These are phyloP conservation scores for Ustilago bromivora DNA, from an alignment of 1,284 basidiomycete species.

Conservation along the genomic window DNA sequence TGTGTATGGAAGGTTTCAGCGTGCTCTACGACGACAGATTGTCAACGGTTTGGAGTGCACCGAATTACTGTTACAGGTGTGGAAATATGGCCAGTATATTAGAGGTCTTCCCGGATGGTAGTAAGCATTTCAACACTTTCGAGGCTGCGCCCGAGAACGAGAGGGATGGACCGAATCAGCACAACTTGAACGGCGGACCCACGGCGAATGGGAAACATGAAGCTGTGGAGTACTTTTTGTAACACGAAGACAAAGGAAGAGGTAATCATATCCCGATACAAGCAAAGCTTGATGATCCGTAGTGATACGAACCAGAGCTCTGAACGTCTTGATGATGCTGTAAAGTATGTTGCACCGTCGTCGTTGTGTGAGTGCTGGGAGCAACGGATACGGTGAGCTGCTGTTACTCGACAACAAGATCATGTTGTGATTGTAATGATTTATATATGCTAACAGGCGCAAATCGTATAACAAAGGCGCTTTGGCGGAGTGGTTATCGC, in stretches of 20 bases:
- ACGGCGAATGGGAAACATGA: slow-evolving; percentile 52
- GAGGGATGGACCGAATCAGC: slow-evolving; percentile 69
- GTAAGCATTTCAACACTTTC: slow-evolving; percentile 96
- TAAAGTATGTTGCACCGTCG: too few species aligned
- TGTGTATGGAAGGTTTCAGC: slow-evolving; percentile 98
- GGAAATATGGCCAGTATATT: slow-evolving; percentile 97
- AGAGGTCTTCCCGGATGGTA: slow-evolving; percentile 90
- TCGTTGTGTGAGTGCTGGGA: too few species aligned
- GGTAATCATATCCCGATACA: neutral
- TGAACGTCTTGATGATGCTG: too few species aligned
- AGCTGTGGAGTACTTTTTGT: slow-evolving; percentile 63
- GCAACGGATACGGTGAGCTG: too few species aligned
- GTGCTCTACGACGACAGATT: slow-evolving; percentile 94
- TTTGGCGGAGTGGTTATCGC: slow-evolving; percentile 48
- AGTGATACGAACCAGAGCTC: too few species aligned
- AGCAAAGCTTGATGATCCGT: neutral
- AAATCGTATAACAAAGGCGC: too few species aligned
- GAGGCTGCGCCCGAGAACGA: slow-evolving; percentile 99
- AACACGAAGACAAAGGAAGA: slow-evolving; percentile 3
- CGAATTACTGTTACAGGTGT: slow-evolving; percentile 98
- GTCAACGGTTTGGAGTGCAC: slow-evolving; percentile 97
- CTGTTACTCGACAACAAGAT: neutral
- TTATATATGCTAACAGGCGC: too few species aligned
- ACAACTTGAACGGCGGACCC: slow-evolving; percentile 31
- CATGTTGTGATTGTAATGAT: too few species aligned